phyloP scores from a whole-genome alignment of 2,329 filamentous ascomycete species.

The Didymella keratinophila region DNA sequence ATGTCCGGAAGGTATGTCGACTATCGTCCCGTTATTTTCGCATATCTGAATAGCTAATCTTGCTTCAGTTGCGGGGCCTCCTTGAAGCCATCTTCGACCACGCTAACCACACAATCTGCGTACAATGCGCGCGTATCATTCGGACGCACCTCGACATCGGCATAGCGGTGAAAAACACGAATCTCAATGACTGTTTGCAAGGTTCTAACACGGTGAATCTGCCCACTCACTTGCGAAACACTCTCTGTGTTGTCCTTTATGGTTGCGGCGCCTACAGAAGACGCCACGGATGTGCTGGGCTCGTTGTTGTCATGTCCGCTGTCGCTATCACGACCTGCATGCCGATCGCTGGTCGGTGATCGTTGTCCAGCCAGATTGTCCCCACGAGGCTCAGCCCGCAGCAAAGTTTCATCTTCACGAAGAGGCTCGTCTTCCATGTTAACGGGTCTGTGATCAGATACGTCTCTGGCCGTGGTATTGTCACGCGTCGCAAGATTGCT shows the following conservation, averaged over 20 bases:
- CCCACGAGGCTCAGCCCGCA: neutral
- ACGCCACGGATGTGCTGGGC: slow-evolving; percentile 1
- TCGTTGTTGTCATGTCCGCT: neutral
- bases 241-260: neutral
- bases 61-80: neutral
- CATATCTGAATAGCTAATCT: neutral
- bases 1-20: neutral
- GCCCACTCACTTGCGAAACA: neutral
- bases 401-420: neutral
- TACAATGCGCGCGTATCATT: neutral
- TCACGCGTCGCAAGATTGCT: neutral
- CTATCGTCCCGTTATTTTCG: neutral
- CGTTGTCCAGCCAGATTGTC: slow-evolving; percentile 1
- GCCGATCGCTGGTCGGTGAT: neutral
- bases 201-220: neutral
- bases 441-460: neutral
- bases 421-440: neutral
- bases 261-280: neutral
- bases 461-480: neutral
- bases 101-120: neutral
- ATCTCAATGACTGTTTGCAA: neutral
- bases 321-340: neutral
- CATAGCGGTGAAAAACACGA: neutral
- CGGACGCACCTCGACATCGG: neutral
- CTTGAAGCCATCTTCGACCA: neutral